phyloP scores from a whole-genome alignment of 2,329 filamentous ascomycete species.

The Sclerotinia minor region DNA sequence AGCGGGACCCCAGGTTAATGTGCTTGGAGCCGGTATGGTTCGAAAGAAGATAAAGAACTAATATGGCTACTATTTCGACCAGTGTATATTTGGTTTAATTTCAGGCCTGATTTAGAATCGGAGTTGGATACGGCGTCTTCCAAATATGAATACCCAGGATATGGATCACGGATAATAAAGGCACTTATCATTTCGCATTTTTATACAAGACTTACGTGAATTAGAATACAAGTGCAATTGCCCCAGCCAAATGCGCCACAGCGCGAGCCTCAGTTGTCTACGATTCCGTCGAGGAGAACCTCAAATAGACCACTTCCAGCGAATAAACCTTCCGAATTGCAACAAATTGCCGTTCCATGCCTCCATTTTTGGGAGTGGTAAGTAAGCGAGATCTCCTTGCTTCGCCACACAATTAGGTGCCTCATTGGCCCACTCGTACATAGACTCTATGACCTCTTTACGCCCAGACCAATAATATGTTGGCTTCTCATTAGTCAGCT shows the following conservation, averaged over 20 bases:
- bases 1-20: conserved; percentile 45
- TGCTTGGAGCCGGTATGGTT: conserved; percentile 52
- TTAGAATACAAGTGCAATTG: neutral
- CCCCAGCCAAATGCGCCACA: neutral
- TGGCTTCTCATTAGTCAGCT: neutral
- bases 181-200: neutral
- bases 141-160: conserved; percentile 20
- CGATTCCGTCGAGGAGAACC: neutral
- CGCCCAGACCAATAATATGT: neutral
- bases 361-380: conserved; percentile 3
- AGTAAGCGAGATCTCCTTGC: conserved; percentile 19
- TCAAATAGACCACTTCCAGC: neutral
- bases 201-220: conserved; percentile 5
- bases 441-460: neutral
- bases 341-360: neutral
- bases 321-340: neutral
- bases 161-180: conserved; percentile 12
- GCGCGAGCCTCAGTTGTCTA: neutral
- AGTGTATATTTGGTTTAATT: conserved; percentile 1
- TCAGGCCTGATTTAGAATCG: neutral
- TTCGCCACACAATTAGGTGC: neutral
- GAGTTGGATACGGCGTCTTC: conserved; percentile 12
- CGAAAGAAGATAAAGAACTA: conserved; percentile 57
- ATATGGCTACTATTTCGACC: conserved; percentile 8
- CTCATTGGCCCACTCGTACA: conserved; percentile 11